Percentiles rank a stretch among this genome's conserved stretches.
Conservation (phyloP, 495 filamentous ascomycete species). For the Daldinia concentrica region DNA sequence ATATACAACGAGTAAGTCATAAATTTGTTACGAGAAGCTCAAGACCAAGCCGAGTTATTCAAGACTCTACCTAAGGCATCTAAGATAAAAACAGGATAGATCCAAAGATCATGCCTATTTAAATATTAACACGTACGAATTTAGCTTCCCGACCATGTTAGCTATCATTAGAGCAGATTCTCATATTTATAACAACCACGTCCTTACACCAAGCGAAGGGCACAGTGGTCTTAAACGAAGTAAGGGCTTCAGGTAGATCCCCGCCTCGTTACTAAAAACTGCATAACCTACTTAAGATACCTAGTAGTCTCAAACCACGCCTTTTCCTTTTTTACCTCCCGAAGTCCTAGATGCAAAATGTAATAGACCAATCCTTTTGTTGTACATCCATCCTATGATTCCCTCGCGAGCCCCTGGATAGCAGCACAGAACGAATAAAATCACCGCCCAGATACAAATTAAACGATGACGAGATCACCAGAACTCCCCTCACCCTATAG, state of each 20-base stretch:
- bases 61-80: too few species aligned
- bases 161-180: too few species aligned
- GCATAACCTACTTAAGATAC: not conserved
- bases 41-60: too few species aligned
- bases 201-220: not conserved
- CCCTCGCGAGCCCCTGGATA: not conserved
- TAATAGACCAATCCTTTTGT: conserved; percentile 1
- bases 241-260: not conserved
- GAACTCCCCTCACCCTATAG: not conserved
- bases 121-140: too few species aligned
- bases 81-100: too few species aligned
- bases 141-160: too few species aligned
- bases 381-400: not conserved
- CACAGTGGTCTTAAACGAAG: not conserved
- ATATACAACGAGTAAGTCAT: too few species aligned
- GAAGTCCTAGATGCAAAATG: conserved; percentile 10
- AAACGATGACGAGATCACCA: not conserved
- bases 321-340: conserved; percentile 14
- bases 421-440: not conserved
- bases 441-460: conserved; percentile 7
- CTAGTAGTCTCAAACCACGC: conserved; percentile 4
- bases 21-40: too few species aligned
- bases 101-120: too few species aligned
- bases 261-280: conserved; percentile 10
- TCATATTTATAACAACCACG: not conserved